Base-by-base conservation (phyloP, 768 basidiomycete species). In the Glaciozyma martinii region DNA sequence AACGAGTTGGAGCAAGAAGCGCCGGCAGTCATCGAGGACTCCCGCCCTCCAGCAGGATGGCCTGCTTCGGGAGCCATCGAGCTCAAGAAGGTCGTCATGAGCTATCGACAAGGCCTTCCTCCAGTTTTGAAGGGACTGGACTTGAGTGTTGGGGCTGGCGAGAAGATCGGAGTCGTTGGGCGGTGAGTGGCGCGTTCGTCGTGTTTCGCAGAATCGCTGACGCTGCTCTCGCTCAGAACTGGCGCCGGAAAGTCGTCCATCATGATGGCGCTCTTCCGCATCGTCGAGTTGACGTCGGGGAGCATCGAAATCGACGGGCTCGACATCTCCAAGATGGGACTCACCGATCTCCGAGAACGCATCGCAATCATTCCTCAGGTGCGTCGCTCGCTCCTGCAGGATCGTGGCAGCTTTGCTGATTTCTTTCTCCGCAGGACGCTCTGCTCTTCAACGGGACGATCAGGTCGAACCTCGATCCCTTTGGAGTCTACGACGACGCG, bases 141-240 rank as follows among this genome's bases (percentile, higher is more conserved):
- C 18, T 82, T 97, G 81, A 78, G 78, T 33, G 80, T 95, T 32
- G 75, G 77, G 0, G 83, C 83, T 0, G 87, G 88, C 7, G 92
- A 97, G 78, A 93, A 94, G 78, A 85, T 98, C 68, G 92, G 92
- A 33, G 88, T 94, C 59, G 88, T 94, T 55, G 90, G 90, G 57
- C 72, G 84, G 56, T 57, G 42, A 25, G 56, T 27, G 10, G 40
- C 6, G 9, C 21, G 23, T 18, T 52, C 37, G 7, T 16, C 30
- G 33, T 23, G 21, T 3, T 49, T 8, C 46, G 16, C 16, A n/a
- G 37, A 3, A 12, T 10, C 25, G 43, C 42, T 46, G 30, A 43
- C 40, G 10, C 25, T 3, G 40, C 23, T 42, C 23, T 56, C 40
- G 0, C 12, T 21, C 56, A 57, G 56, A 25, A 58, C 56, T 1